A percentile compares a stretch with the other conserved stretches of the same genome.
Conservation (phyloP, 2,329 filamentous ascomycete genomes). For the Microascus cirrosus region DNA sequence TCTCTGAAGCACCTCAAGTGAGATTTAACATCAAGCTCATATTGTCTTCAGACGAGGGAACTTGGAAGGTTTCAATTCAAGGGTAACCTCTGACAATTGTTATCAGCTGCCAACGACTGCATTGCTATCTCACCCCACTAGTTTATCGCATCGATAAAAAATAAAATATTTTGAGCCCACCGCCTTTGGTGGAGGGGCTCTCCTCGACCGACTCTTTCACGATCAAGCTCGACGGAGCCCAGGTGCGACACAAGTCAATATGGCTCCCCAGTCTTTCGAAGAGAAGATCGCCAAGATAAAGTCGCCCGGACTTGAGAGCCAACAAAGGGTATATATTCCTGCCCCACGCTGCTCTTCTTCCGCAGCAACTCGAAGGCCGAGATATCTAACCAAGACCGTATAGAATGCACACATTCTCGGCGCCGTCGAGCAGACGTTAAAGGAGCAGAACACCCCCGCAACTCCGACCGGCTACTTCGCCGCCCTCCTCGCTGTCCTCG, state of each 20-base stretch:
- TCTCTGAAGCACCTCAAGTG: too few relatives aligned
- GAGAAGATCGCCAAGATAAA: constrained; percentile 97
- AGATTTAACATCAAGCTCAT: too few relatives aligned
- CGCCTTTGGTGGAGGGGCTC: neutral
- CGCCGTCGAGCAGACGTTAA: constrained; percentile 86
- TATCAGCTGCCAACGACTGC: neutral
- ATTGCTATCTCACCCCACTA: neutral
- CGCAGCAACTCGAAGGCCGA: neutral
- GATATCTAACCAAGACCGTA: neutral
- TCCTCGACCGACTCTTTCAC: neutral
- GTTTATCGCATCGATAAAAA: neutral
- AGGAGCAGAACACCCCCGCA: constrained; percentile 72
- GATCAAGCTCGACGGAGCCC: neutral
- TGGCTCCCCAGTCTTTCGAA: constrained; percentile 49
- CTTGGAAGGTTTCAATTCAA: neutral
- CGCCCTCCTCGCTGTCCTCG: constrained; percentile 79
- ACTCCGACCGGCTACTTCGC: constrained; percentile 92
- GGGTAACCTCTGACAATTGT: neutral
- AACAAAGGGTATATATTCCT: constrained; percentile 60
- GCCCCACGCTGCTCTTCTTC: neutral
- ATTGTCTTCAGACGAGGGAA: neutral
- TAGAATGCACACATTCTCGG: constrained; percentile 78
- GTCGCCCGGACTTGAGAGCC: constrained; percentile 89
- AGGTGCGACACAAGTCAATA: constrained; percentile 14
- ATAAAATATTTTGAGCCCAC: constrained; percentile 4